Evolutionary conservation across 2,329 filamentous ascomycete genomes (phyloP).

Genomic region (Leptographium radiaticola): DNA sequence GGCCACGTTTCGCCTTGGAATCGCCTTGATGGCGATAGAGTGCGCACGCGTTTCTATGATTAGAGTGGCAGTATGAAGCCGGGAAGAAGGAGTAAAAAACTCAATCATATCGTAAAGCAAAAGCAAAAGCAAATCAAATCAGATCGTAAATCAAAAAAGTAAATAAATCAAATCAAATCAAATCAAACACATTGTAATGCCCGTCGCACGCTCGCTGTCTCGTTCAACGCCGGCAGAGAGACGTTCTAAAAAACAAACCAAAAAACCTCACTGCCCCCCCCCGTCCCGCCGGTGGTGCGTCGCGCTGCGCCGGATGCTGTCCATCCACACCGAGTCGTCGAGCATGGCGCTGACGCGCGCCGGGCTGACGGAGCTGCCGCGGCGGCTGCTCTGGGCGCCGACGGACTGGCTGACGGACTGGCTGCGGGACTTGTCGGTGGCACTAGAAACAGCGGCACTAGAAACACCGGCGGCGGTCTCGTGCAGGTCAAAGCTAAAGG

Average conservation of each 20-base stretch:
- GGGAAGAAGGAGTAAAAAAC: too few species aligned
- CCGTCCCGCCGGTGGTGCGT: slow-evolving; percentile 41
- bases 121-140: too few species aligned
- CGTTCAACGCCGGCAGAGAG: not conserved
- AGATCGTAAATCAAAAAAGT: not conserved
- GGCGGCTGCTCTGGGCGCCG: slow-evolving; percentile 36
- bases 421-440: not conserved
- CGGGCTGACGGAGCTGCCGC: slow-evolving; percentile 58
- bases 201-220: too few species aligned
- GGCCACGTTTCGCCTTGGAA: too few species aligned
- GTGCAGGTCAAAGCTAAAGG: slow-evolving; percentile 46
- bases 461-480: slow-evolving; percentile 25
- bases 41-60: too few species aligned
- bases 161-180: not conserved
- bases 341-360: slow-evolving; percentile 73
- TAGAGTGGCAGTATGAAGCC: too few species aligned
- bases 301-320: slow-evolving; percentile 80
- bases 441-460: too few species aligned
- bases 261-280: not conserved
- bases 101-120: too few species aligned
- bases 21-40: too few species aligned
- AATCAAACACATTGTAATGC: too few species aligned
- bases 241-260: not conserved
- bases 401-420: slow-evolving; percentile 2
- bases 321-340: slow-evolving; percentile 83